These are phyloP conservation scores for Penicillium sp. DNA, from an alignment of 2,329 filamentous ascomycete genomes.

Conservation along the genomic window DNA sequence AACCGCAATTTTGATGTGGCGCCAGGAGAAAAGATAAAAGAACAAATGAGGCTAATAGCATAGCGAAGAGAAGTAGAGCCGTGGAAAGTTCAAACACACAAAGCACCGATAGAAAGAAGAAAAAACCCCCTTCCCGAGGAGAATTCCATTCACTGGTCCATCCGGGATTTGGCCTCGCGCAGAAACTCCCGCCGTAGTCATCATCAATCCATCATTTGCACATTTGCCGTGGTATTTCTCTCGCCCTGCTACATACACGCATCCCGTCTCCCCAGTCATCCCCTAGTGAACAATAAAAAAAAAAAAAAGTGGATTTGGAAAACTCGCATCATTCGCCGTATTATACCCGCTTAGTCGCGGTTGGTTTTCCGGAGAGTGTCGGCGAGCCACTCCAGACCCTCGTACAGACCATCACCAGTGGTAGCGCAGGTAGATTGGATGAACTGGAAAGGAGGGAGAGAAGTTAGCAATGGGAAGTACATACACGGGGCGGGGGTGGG, in stretches of 20 bases:
- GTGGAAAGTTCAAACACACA: conserved; percentile 41
- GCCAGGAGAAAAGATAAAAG: conserved; percentile 39
- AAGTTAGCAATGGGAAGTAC: not conserved
- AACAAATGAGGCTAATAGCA: conserved; percentile 47
- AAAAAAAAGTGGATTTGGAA: conserved; percentile 6
- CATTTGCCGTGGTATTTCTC: conserved; percentile 40
- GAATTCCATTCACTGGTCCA: conserved; percentile 12
- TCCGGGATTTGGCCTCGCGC: conserved; percentile 33
- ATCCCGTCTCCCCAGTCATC: conserved; percentile 26
- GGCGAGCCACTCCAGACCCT: conserved; percentile 94
- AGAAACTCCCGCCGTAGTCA: conserved; percentile 41
- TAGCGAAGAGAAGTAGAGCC: conserved; percentile 44
- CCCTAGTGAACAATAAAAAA: not conserved
- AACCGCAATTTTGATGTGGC: conserved; percentile 38
- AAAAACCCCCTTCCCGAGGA: conserved; percentile 31
- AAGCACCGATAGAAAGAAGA: conserved; percentile 38
- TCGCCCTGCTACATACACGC: conserved; percentile 30
- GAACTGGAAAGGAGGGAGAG: conserved; percentile 64
- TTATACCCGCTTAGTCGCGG: conserved; percentile 50
- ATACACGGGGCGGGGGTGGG: conserved; percentile 21
- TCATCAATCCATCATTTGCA: conserved; percentile 44
- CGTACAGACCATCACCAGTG: conserved; percentile 98
- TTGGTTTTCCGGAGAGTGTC: conserved; percentile 75
- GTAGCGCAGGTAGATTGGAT: conserved; percentile 99
- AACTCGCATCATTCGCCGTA: conserved; percentile 20